These are phyloP conservation scores for Elsinoe perseae DNA, from an alignment of 2,329 filamentous ascomycete species.

Conservation along the genomic window DNA sequence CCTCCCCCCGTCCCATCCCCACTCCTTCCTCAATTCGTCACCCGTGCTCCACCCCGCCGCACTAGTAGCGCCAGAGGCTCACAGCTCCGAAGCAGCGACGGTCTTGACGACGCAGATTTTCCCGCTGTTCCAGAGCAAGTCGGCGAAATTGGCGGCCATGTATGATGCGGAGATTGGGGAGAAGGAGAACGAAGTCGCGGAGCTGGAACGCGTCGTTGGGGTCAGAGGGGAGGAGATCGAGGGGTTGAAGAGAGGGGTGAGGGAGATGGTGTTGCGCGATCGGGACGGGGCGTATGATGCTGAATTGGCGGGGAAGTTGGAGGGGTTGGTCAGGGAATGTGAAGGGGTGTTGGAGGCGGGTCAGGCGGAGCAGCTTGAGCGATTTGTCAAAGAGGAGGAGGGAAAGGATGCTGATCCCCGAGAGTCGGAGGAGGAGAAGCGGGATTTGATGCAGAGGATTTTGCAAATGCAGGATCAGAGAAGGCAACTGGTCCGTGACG, in stretches of 20 bases:
- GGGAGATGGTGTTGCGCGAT: conserved; percentile 49
- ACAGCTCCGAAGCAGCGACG: conserved; percentile 41
- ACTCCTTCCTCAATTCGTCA: conserved; percentile 10
- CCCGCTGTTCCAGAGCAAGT: conserved; percentile 45
- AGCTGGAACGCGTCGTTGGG: conserved; percentile 41
- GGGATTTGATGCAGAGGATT: conserved; percentile 53
- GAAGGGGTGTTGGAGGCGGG: conserved; percentile 15
- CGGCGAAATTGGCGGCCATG: conserved; percentile 36
- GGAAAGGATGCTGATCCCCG: background rate
- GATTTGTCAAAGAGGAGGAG: conserved; percentile 27
- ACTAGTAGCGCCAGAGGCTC: background rate
- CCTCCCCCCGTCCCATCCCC: conserved; percentile 8
- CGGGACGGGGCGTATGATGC: conserved; percentile 31
- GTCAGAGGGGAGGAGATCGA: conserved; percentile 63
- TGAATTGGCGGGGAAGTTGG: conserved; percentile 27
- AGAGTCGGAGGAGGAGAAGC: conserved; percentile 45
- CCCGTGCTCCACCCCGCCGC: conserved; percentile 12
- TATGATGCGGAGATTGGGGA: conserved; percentile 71
- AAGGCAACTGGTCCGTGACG: conserved; percentile 55
- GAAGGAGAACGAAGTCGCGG: conserved; percentile 50
- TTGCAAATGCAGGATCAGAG: conserved; percentile 52
- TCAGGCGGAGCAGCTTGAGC: conserved; percentile 33
- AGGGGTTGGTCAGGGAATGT: conserved; percentile 27
- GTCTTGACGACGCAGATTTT: conserved; percentile 57
- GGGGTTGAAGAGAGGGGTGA: conserved; percentile 44